These are phyloP conservation scores for Brachypodium distachyon DNA, from an alignment of 202 grass and related monocot species.

Conservation along the genomic window DNA sequence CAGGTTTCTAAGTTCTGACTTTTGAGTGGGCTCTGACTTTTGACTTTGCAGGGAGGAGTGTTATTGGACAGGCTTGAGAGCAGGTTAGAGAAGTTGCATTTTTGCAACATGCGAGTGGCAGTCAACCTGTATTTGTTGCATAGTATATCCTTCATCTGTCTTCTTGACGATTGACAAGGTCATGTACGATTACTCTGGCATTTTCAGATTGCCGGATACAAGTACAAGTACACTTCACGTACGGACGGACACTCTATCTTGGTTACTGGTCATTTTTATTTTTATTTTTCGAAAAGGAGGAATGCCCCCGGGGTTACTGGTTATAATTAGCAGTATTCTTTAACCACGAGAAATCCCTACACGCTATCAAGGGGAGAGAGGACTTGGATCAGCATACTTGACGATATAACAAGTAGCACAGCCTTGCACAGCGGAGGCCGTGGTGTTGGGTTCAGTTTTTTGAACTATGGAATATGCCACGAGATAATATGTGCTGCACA, in stretches of 20 bases:
- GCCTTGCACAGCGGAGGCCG: not conserved
- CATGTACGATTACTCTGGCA: not conserved
- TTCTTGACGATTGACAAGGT: too few relatives aligned
- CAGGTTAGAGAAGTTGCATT: not conserved
- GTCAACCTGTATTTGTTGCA: too few relatives aligned
- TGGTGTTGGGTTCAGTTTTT: not conserved
- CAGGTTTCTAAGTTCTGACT: too few relatives aligned
- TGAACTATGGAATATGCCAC: not conserved
- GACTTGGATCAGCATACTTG: not conserved
- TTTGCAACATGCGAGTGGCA: too few relatives aligned
- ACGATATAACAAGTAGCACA: not conserved
- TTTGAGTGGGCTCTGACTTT: not conserved
- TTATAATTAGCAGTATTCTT: not conserved
- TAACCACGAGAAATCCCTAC: not conserved
- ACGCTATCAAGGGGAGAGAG: not conserved
- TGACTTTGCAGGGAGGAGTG: not conserved
- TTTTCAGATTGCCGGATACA: not conserved
- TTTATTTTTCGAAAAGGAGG: too few relatives aligned
- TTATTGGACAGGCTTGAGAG: not conserved
- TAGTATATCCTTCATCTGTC: too few relatives aligned
- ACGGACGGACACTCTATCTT: not conserved
- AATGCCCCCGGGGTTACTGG: too few relatives aligned
- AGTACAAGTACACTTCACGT: not conserved
- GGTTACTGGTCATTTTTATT: too few relatives aligned
- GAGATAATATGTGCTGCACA: not conserved